Percentiles rank a stretch among this genome's conserved stretches.
Conservation (phyloP, 2,329 filamentous ascomycete genomes). For the Aspergillus texensis region DNA sequence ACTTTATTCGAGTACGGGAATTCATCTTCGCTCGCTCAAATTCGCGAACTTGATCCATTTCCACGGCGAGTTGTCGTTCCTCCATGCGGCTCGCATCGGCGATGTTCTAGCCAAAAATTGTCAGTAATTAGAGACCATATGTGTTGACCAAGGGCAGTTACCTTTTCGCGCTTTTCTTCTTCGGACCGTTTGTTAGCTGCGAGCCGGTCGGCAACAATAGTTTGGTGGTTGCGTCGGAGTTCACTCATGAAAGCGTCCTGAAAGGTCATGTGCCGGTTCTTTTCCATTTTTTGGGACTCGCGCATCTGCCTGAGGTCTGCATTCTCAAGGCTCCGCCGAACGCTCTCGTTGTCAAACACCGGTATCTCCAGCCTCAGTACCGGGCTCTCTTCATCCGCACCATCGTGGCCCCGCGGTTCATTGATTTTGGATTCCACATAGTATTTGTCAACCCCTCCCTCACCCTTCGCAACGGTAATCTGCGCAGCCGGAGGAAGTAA, state of each 20-base stretch:
- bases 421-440: conserved; percentile 29
- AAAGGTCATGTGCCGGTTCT: conserved; percentile 37
- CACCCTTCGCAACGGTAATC: conserved; percentile 29
- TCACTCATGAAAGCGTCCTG: conserved; percentile 34
- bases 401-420: conserved; percentile 7
- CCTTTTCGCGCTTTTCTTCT: conserved; percentile 43
- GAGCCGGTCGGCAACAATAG: conserved; percentile 32
- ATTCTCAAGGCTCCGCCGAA: conserved; percentile 39
- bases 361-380: conserved; percentile 35
- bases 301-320: conserved; percentile 33
- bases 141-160: conserved; percentile 18
- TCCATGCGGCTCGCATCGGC: conserved; percentile 40
- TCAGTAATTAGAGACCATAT: background rate
- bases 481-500: conserved; percentile 32
- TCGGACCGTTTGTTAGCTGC: conserved; percentile 34
- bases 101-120: conserved; percentile 35
- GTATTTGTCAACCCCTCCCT: conserved; percentile 38
- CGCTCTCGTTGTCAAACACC: conserved; percentile 36
- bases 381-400: conserved; percentile 21
- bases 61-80: conserved; percentile 47
- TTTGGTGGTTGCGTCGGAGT: conserved; percentile 34
- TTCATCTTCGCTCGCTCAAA: conserved; percentile 48
- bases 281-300: conserved; percentile 33
- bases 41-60: conserved; percentile 49
- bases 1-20: conserved; percentile 47